These are phyloP conservation scores for Delphinella strobiligena DNA, from an alignment of 2,329 filamentous ascomycete genomes.

Conservation along the genomic window DNA sequence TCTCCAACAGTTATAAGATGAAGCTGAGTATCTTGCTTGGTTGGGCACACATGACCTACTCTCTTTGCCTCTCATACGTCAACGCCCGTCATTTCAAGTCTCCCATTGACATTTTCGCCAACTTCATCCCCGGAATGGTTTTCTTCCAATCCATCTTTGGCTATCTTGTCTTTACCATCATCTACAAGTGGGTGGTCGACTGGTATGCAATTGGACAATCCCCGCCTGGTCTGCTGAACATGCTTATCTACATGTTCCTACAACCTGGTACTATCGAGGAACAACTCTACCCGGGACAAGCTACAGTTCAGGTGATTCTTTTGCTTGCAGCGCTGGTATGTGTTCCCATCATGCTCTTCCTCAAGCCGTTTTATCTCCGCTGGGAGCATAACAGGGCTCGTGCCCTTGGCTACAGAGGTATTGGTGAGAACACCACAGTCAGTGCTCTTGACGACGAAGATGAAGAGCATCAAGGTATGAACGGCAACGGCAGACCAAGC, in stretches of 20 bases:
- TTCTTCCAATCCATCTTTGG: constrained; percentile 99
- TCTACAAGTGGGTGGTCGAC: constrained; percentile 95
- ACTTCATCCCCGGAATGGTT: constrained; percentile 96
- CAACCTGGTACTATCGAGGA: constrained; percentile 66
- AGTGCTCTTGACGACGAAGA: constrained; percentile 86
- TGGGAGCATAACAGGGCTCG: constrained; percentile 86
- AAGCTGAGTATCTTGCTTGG: constrained; percentile 97
- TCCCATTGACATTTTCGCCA: constrained; percentile 91
- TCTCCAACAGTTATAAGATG: constrained; percentile 99
- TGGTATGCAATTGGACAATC: constrained; percentile 57
- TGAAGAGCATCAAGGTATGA: constrained; percentile 42
- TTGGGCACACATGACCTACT: constrained; percentile 99
- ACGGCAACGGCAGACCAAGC: constrained; percentile 53
- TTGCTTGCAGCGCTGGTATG: constrained; percentile 73
- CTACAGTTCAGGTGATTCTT: constrained; percentile 60
- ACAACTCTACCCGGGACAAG: constrained; percentile 68
- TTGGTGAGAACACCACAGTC: constrained; percentile 78
- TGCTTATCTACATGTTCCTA: constrained; percentile 99
- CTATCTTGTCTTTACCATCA: constrained; percentile 83
- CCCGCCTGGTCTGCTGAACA: constrained; percentile 87
- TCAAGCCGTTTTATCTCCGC: constrained; percentile 92
- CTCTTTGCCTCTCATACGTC: constrained; percentile 80
- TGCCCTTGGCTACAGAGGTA: constrained; percentile 79
- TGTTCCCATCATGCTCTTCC: constrained; percentile 80
- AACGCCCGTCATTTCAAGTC: constrained; percentile 93